Percentiles rank a stretch among this genome's conserved stretches.
These are phyloP conservation scores for Clarireedia hainanense DNA, from an alignment of 2,329 filamentous ascomycete species.

Conservation along the genomic window DNA sequence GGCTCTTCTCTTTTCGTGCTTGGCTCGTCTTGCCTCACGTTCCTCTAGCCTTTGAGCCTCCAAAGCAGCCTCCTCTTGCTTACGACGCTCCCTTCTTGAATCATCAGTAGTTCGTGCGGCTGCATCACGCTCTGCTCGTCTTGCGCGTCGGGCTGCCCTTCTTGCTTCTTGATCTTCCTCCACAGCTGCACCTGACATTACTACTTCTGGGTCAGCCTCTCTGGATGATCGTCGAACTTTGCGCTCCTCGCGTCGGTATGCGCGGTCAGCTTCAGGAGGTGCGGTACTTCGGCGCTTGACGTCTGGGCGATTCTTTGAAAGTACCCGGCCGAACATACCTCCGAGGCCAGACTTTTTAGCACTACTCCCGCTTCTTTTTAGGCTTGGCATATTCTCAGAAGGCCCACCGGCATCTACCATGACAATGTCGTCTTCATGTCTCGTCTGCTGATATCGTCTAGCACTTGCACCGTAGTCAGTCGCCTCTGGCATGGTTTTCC, in stretches of 20 bases:
- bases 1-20: slow-evolving; percentile 40
- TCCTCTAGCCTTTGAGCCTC: slow-evolving; percentile 48
- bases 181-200: slow-evolving; percentile 37
- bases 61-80: slow-evolving; percentile 48
- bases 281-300: slow-evolving; percentile 43
- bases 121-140: slow-evolving; percentile 44
- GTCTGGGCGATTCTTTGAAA: slow-evolving; percentile 31
- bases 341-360: slow-evolving; percentile 52
- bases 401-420: slow-evolving; percentile 47
- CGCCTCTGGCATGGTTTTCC: slow-evolving; percentile 16
- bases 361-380: slow-evolving; percentile 54
- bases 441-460: slow-evolving; percentile 50
- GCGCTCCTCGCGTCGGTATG: slow-evolving; percentile 29
- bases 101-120: slow-evolving; percentile 43
- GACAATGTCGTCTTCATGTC: slow-evolving; percentile 56
- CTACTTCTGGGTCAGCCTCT: slow-evolving; percentile 37
- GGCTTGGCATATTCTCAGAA: slow-evolving; percentile 28
- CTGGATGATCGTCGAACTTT: slow-evolving; percentile 31
- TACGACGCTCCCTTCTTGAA: slow-evolving; percentile 45
- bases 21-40: slow-evolving; percentile 48
- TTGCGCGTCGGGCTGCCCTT: slow-evolving; percentile 53
- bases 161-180: slow-evolving; percentile 55
- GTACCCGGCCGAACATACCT: slow-evolving; percentile 54
- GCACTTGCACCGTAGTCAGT: slow-evolving; percentile 31
- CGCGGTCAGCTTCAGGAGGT: slow-evolving; percentile 42